A percentile compares a stretch with the other conserved stretches of the same genome.
These are phyloP conservation scores for Smittium culicis DNA, from an alignment of 371 early-diverging fungal species.

Conservation along the genomic window DNA sequence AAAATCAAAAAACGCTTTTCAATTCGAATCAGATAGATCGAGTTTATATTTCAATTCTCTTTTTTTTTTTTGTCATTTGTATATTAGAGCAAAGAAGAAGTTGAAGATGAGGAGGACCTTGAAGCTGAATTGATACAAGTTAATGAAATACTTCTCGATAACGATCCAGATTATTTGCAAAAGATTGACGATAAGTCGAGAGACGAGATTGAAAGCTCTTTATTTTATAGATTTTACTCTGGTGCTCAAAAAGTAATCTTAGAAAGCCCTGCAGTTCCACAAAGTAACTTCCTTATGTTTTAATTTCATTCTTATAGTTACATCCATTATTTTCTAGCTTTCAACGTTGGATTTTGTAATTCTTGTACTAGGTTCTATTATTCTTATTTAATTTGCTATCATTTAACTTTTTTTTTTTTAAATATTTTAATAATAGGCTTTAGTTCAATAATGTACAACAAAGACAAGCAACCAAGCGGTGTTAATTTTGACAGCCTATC, in stretches of 20 bases:
- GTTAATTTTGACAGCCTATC: neutral
- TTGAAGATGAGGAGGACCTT: slow-evolving; percentile 73
- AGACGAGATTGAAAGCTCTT: slow-evolving; percentile 22
- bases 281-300: no score
- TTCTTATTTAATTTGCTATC: neutral
- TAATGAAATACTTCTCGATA: slow-evolving; percentile 49
- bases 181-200: slow-evolving; percentile 21
- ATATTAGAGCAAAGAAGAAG: slow-evolving; percentile 46
- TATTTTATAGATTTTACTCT: slow-evolving; percentile 26
- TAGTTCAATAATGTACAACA: neutral
- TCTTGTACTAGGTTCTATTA: no score
- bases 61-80: neutral
- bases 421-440: neutral
- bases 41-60: no score
- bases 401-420: neutral
- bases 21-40: no score
- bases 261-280: slow-evolving; percentile 45
- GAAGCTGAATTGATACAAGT: slow-evolving; percentile 32
- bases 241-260: slow-evolving; percentile 29
- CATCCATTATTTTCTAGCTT: no score
- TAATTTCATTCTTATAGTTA: no score
- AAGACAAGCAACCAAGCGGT: neutral
- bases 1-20: no score
- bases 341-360: no score
- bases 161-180: slow-evolving; percentile 56